Evolutionary conservation across 1,284 basidiomycete genomes (phyloP).

Genomic region (Termitomyces sp.): DNA sequence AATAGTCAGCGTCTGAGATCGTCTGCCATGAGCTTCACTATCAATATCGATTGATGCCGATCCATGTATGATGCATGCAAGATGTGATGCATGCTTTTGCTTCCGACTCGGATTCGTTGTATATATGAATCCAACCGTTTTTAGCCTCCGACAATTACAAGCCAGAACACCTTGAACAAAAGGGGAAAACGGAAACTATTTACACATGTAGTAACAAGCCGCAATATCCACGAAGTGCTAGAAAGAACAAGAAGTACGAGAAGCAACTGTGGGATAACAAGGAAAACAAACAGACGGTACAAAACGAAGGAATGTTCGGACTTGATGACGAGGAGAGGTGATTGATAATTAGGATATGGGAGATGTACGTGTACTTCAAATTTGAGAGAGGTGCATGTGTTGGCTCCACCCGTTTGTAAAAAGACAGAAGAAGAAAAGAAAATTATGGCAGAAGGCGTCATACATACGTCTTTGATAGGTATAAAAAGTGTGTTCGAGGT

Average conservation of each 20-base stretch:
- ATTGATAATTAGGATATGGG: constrained; percentile 2
- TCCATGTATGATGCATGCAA: background rate
- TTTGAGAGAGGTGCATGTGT: background rate
- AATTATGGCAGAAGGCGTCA: background rate
- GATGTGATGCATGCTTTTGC: background rate
- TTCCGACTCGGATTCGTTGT: background rate
- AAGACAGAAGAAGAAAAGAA: background rate
- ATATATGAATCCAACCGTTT: background rate
- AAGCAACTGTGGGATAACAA: background rate
- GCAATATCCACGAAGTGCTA: constrained; percentile 1
- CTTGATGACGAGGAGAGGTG: background rate
- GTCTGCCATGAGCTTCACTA: background rate
- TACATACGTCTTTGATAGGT: constrained; percentile 3
- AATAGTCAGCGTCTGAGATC: constrained; percentile 2
- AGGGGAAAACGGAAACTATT: background rate
- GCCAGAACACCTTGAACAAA: background rate
- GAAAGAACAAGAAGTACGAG: background rate
- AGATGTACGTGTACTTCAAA: background rate
- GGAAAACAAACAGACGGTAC: background rate
- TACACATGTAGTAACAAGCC: background rate
- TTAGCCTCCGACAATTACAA: constrained; percentile 2
- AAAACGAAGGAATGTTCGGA: background rate
- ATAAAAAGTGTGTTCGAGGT: background rate
- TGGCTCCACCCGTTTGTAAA: background rate
- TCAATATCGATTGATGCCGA: constrained; percentile 5